Evolutionary conservation across 345 rosid genomes (phyloP).

Genomic region (Sonneratia alba): DNA sequence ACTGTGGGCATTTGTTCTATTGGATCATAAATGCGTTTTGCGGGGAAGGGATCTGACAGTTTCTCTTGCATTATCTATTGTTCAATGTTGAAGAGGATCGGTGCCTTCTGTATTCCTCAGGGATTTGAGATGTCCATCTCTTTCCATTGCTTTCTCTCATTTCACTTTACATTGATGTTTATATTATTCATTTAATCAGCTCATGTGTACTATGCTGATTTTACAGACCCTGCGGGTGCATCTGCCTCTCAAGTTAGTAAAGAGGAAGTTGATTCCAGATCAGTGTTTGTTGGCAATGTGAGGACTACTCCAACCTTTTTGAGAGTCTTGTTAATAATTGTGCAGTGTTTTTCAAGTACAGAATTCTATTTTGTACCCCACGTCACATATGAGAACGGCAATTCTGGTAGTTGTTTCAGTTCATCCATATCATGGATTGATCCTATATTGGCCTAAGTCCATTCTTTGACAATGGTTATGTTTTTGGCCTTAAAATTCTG

Average conservation of each 20-base stretch:
- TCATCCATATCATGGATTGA: too few relatives aligned
- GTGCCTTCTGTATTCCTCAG: background rate
- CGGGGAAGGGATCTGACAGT: too few relatives aligned
- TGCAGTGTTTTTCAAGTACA: too few relatives aligned
- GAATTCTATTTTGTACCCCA: too few relatives aligned
- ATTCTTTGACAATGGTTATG: too few relatives aligned
- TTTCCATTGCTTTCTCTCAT: background rate
- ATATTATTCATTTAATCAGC: background rate
- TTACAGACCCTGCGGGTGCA: conserved; percentile 51
- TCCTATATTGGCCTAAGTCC: too few relatives aligned
- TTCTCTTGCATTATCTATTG: background rate
- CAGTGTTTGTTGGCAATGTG: conserved; percentile 95
- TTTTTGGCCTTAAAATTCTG: too few relatives aligned
- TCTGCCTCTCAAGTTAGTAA: conserved; percentile 59
- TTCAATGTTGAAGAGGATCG: background rate
- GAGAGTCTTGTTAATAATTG: too few relatives aligned
- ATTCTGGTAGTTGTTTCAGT: too few relatives aligned
- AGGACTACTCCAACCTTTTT: conserved; percentile 18
- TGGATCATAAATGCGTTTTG: background rate
- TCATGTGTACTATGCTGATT: background rate
- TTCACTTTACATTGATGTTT: background rate
- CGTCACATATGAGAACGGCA: too few relatives aligned
- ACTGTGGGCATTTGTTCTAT: background rate
- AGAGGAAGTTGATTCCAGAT: conserved; percentile 71
- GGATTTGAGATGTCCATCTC: background rate